A percentile compares a stretch with the other conserved stretches of the same genome.
Conservation (phyloP, 2,329 filamentous ascomycete genomes). For the Lachnellula subtilissima region DNA sequence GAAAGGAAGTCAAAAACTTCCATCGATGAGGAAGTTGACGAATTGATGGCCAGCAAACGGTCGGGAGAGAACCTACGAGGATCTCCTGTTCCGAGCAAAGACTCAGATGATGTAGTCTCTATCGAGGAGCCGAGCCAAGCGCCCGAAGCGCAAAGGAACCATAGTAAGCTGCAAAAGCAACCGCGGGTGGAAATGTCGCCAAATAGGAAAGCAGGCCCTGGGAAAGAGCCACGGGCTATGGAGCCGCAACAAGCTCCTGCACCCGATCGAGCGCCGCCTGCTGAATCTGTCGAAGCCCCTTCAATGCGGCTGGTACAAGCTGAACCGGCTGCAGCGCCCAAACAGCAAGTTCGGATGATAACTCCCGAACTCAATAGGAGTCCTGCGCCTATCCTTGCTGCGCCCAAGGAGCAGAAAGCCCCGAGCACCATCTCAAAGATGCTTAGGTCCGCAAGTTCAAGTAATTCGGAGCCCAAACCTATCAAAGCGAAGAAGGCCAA, state of each 20-base stretch:
- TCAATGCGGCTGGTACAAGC: constrained; percentile 30
- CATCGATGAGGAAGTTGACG: constrained; percentile 50
- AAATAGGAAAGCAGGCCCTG: constrained; percentile 17
- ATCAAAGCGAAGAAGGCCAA: constrained; percentile 56
- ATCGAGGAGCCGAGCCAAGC: constrained; percentile 24
- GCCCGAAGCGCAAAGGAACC: constrained; percentile 45
- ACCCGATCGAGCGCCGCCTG: constrained; percentile 24
- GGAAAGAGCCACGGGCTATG: constrained; percentile 18
- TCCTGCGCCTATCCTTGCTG: constrained; percentile 34
- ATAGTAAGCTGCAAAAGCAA: constrained; percentile 68
- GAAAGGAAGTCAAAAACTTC: constrained; percentile 44
- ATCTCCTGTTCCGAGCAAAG: constrained; percentile 30
- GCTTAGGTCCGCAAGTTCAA: constrained; percentile 36
- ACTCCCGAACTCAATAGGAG: constrained; percentile 34
- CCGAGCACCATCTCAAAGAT: constrained; percentile 40
- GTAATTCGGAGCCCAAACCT: constrained; percentile 44
- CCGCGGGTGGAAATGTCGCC: constrained; percentile 30
- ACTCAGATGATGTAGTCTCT: constrained; percentile 27
- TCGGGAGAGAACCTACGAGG: constrained; percentile 40
- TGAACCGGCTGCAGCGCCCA: constrained; percentile 20
- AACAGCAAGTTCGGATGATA: constrained; percentile 28
- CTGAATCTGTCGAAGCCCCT: constrained; percentile 24
- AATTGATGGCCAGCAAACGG: constrained; percentile 23
- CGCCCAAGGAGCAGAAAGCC: constrained; percentile 39
- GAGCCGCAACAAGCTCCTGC: constrained; percentile 24